Percentiles rank a stretch among this genome's conserved stretches.
Evolutionary conservation across 768 basidiomycete genomes (phyloP).

Genomic region (Boletus tylopilopsis): DNA sequence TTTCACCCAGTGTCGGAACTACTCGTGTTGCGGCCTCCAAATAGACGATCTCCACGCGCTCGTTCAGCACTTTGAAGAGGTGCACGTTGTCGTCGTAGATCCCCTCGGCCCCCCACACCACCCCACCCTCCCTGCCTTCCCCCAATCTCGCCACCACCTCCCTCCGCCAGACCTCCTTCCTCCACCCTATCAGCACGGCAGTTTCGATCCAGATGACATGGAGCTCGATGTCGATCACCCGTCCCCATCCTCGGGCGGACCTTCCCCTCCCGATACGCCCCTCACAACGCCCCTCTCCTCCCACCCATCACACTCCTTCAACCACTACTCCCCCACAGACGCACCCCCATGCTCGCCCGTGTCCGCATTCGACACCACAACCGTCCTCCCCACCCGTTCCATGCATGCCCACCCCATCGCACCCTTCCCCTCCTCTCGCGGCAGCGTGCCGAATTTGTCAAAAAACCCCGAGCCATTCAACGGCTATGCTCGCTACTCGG

Average conservation of each 20-base stretch:
- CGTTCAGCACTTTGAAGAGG: slow-evolving; percentile 89
- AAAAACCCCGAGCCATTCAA: slow-evolving; percentile 58
- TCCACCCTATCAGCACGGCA: slow-evolving; percentile 31
- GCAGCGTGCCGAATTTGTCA: slow-evolving; percentile 26
- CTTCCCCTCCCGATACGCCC: slow-evolving; percentile 42
- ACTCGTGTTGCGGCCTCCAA: slow-evolving; percentile 83
- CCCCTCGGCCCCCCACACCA: slow-evolving; percentile 37
- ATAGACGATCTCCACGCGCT: slow-evolving; percentile 77
- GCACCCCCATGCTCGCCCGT: slow-evolving; percentile 33
- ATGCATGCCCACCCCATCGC: slow-evolving; percentile 37
- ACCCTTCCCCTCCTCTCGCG: slow-evolving; percentile 29
- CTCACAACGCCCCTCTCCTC: slow-evolving; percentile 40
- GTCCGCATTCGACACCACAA: slow-evolving; percentile 50
- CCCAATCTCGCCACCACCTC: slow-evolving; percentile 27
- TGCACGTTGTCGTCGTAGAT: slow-evolving; percentile 74
- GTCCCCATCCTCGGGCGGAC: slow-evolving; percentile 42
- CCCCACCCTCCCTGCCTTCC: slow-evolving; percentile 29
- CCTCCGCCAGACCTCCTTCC: slow-evolving; percentile 26
- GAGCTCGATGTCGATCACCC: slow-evolving; percentile 66
- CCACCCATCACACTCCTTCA: slow-evolving; percentile 30
- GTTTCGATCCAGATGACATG: slow-evolving; percentile 78
- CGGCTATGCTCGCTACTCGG: slow-evolving; percentile 62
- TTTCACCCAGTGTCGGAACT: slow-evolving; percentile 68
- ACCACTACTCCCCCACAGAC: slow-evolving; percentile 29
- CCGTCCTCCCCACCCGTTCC: slow-evolving; percentile 48